Evolutionary conservation across 257 asterid species (phyloP).

Genomic region (Nicotiana tabacum): DNA sequence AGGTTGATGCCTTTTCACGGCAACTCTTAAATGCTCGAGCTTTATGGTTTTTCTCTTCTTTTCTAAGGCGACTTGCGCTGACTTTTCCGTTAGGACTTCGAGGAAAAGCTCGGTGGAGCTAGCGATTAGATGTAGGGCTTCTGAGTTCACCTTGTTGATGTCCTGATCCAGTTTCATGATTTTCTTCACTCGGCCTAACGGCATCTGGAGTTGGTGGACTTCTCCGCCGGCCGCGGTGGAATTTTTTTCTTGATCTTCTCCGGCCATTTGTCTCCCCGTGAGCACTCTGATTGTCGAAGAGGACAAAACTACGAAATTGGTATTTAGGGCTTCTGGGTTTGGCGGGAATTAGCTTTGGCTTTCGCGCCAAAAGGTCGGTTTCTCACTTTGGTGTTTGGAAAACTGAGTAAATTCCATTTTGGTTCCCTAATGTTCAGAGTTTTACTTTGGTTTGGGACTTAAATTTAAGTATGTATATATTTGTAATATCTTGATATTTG

Average conservation of each 20-base stretch:
- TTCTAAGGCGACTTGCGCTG: constrained; percentile 61
- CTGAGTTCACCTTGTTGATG: constrained; percentile 65
- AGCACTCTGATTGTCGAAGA: not conserved
- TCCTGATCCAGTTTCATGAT: constrained; percentile 81
- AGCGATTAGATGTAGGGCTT: constrained; percentile 67
- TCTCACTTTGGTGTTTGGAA: not conserved
- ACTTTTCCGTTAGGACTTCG: constrained; percentile 65
- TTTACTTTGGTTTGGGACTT: no score
- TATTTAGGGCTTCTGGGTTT: not conserved
- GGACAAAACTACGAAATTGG: not conserved
- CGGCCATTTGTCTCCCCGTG: constrained; percentile 29
- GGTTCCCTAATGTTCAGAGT: no score
- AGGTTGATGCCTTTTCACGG: constrained; percentile 77
- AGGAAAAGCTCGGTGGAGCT: constrained; percentile 76
- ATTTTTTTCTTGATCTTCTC: constrained; percentile 29
- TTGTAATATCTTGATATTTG: no score
- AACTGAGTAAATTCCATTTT: not conserved
- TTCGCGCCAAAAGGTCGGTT: not conserved
- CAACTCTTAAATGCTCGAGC: constrained; percentile 51
- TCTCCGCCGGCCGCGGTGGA: constrained; percentile 20
- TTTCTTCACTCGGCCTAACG: constrained; percentile 64
- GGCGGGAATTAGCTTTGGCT: not conserved
- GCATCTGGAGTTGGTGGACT: constrained; percentile 44
- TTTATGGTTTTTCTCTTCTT: constrained; percentile 66
- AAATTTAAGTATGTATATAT: no score